A percentile compares a stretch with the other conserved stretches of the same genome.
These are phyloP conservation scores for Heliamphora exappendiculata DNA, from an alignment of 148 eudicot species.

Conservation along the genomic window DNA sequence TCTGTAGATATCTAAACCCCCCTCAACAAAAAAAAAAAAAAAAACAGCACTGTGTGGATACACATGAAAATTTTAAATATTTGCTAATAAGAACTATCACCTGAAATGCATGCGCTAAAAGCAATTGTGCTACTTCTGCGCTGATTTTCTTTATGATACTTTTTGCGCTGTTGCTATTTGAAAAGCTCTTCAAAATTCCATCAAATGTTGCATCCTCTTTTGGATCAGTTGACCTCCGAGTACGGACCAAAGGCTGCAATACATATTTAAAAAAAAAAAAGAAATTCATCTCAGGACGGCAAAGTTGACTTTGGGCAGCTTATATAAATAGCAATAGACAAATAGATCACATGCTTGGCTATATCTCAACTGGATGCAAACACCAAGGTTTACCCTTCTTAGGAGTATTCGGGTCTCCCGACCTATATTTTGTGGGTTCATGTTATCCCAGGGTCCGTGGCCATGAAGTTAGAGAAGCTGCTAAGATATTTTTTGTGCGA, in stretches of 20 bases:
- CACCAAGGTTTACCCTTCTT: too few species aligned
- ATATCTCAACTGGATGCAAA: neutral
- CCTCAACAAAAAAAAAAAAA: neutral
- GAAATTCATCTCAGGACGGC: neutral
- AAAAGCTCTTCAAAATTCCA: slow-evolving; percentile 51
- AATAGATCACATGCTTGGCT: neutral
- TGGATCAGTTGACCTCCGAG: slow-evolving; percentile 41
- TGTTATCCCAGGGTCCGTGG: too few species aligned
- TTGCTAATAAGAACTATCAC: slow-evolving; percentile 29
- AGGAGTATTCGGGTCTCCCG: too few species aligned
- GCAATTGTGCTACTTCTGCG: slow-evolving; percentile 49
- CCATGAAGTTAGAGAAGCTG: too few species aligned
- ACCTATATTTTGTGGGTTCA: too few species aligned
- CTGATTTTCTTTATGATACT: slow-evolving; percentile 60
- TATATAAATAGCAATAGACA: neutral
- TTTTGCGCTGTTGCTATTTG: slow-evolving; percentile 39
- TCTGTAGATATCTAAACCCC: too few species aligned
- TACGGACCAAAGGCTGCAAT: slow-evolving; percentile 56
- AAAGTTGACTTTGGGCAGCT: neutral
- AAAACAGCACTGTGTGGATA: neutral
- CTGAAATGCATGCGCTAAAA: slow-evolving; percentile 77
- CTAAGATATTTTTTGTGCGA: too few species aligned
- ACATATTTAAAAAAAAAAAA: neutral
- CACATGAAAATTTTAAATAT: neutral
- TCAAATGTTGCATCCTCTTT: slow-evolving; percentile 34